Evolutionary conservation across 306 rosid species (phyloP).

Genomic region (Carpinus viminea): DNA sequence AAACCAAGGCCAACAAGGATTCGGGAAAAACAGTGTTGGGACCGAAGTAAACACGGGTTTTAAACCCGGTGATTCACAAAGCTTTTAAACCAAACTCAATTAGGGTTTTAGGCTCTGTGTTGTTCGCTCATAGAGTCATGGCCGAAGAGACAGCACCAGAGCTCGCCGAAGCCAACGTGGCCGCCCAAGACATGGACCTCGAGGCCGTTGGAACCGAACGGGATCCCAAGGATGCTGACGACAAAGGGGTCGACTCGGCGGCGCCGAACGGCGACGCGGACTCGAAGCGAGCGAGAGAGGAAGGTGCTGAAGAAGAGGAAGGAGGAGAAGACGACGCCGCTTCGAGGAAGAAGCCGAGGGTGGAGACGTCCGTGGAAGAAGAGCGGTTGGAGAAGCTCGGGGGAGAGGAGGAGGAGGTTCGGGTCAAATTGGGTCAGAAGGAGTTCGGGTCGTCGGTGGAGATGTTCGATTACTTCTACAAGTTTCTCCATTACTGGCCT

Average conservation of each 20-base stretch:
- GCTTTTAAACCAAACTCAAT: background rate
- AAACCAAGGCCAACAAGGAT: no score
- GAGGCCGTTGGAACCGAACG: conserved; percentile 13
- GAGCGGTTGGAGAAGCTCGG: conserved; percentile 47
- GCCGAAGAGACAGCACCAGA: conserved; percentile 31
- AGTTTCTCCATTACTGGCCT: conserved; percentile 71
- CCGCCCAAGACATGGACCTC: conserved; percentile 38
- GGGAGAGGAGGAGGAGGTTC: conserved; percentile 35
- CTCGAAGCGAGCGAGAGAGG: conserved; percentile 42
- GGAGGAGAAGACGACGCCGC: conserved; percentile 19
- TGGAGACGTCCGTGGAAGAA: conserved; percentile 49
- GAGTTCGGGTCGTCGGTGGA: conserved; percentile 51
- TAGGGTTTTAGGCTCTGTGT: background rate
- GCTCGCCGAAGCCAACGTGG: conserved; percentile 20
- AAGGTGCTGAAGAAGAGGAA: conserved; percentile 28
- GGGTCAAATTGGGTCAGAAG: conserved; percentile 46
- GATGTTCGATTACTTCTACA: conserved; percentile 66
- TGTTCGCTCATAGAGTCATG: background rate
- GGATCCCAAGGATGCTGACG: background rate
- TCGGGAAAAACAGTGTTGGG: no score
- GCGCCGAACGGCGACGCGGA: conserved; percentile 19
- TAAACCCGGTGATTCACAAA: background rate
- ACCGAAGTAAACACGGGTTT: no score
- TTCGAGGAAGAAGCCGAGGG: conserved; percentile 38
- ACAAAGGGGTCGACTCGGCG: background rate